phyloP scores from a whole-genome alignment of 208 protist species.

The Acanthamoeba healyi region DNA sequence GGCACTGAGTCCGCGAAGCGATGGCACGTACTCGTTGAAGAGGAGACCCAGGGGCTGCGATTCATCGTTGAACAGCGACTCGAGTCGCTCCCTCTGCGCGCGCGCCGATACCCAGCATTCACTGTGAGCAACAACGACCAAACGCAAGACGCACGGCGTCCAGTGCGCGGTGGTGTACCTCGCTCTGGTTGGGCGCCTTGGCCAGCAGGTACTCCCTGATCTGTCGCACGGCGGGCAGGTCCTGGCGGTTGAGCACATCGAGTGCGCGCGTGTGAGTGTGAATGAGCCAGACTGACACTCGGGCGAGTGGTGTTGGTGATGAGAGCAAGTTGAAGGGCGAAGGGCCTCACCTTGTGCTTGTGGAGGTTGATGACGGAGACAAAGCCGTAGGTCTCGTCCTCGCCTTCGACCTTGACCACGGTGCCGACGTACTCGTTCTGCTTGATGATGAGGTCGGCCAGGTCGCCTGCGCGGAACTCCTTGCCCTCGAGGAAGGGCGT shows the following conservation, averaged over 20 bases:
- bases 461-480: neutral
- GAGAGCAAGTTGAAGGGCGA: too few species aligned
- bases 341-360: constrained; percentile 46
- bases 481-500: neutral
- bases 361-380: constrained; percentile 46
- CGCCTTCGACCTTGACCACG: constrained; percentile 23
- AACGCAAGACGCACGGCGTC: neutral
- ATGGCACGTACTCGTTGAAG: neutral
- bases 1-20: neutral
- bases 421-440: constrained; percentile 31
- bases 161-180: neutral
- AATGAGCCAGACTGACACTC: neutral
- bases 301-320: neutral
- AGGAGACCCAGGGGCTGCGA: constrained; percentile 17
- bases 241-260: neutral
- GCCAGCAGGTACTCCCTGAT: constrained; percentile 15
- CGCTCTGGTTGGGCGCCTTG: constrained; percentile 14
- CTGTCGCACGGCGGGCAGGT: neutral
- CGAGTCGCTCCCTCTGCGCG: neutral
- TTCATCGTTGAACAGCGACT: neutral
- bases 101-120: neutral
- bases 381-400: constrained; percentile 43
- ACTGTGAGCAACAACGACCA: neutral
- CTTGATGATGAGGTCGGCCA: constrained; percentile 13
- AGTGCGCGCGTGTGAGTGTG: neutral